Conservation (phyloP, 2,329 filamentous ascomycete genomes). For the Aspergillus awamori region DNA sequence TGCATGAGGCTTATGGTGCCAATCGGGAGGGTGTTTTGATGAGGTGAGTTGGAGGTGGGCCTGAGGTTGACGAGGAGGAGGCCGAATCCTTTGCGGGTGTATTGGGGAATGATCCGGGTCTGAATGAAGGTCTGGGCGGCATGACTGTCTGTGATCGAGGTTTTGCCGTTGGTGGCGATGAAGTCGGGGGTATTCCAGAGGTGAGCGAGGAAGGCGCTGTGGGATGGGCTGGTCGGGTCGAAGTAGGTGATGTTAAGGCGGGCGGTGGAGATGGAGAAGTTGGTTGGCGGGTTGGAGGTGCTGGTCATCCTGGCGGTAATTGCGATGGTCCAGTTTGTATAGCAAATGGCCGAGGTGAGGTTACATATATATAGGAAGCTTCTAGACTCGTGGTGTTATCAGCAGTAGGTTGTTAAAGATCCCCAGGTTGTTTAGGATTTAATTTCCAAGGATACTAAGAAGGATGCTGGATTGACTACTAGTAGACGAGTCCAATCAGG, state of each 20-base stretch:
- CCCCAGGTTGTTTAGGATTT: too few relatives aligned
- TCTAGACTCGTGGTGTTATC: too few relatives aligned
- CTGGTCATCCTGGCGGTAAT: not conserved
- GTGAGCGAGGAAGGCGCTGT: conserved; percentile 21
- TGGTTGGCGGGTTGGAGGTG: not conserved
- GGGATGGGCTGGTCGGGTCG: conserved; percentile 13
- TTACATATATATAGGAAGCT: too few relatives aligned
- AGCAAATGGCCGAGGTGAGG: too few relatives aligned
- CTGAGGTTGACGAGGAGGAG: not conserved
- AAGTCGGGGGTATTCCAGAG: conserved; percentile 27
- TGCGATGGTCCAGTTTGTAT: not conserved
- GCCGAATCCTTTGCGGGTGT: not conserved
- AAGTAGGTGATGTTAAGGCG: conserved; percentile 24
- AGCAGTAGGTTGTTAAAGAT: too few relatives aligned
- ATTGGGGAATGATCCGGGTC: not conserved
- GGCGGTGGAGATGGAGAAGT: conserved; percentile 18
- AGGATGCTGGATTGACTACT: too few relatives aligned
- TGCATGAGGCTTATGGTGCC: not conserved
- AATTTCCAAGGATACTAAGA: too few relatives aligned
- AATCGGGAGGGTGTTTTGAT: not conserved
- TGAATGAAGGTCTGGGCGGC: not conserved
- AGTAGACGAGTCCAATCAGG: too few relatives aligned
- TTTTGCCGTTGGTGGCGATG: conserved; percentile 16
- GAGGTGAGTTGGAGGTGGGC: not conserved
- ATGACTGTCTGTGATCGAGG: conserved; percentile 14